These are phyloP conservation scores for Alopecurus myosuroides DNA, from an alignment of 176 grass and related monocot species.

Conservation along the genomic window DNA sequence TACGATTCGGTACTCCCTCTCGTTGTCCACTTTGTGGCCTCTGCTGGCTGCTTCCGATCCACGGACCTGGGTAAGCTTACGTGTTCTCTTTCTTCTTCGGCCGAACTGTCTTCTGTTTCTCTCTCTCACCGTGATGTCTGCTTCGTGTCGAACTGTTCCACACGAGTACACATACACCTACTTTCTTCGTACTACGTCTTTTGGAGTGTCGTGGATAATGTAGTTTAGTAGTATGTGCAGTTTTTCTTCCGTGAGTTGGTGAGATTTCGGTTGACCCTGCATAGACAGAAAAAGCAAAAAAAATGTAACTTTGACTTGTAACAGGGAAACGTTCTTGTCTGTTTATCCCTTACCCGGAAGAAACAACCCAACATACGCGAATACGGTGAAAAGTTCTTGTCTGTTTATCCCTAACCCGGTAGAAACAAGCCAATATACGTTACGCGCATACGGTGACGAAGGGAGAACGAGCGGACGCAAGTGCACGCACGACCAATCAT, in stretches of 20 bases:
- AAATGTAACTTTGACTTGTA: background rate
- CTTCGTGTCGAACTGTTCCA: background rate
- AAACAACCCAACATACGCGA: no score
- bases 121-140: background rate
- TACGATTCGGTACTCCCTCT: background rate
- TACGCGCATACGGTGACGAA: background rate
- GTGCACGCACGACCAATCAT: no score
- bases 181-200: background rate
- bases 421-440: background rate
- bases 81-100: background rate
- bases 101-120: background rate
- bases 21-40: background rate
- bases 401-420: background rate
- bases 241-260: background rate
- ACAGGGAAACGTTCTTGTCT: background rate
- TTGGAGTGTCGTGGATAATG: background rate
- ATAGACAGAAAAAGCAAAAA: background rate
- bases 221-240: background rate
- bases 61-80: background rate
- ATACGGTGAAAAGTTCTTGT: background rate
- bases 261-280: background rate
- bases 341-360: background rate
- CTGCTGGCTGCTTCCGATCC: background rate
- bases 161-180: background rate
- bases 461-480: no score